Conservation (phyloP, 208 protist species). For the Strigomonas oncopelti region DNA sequence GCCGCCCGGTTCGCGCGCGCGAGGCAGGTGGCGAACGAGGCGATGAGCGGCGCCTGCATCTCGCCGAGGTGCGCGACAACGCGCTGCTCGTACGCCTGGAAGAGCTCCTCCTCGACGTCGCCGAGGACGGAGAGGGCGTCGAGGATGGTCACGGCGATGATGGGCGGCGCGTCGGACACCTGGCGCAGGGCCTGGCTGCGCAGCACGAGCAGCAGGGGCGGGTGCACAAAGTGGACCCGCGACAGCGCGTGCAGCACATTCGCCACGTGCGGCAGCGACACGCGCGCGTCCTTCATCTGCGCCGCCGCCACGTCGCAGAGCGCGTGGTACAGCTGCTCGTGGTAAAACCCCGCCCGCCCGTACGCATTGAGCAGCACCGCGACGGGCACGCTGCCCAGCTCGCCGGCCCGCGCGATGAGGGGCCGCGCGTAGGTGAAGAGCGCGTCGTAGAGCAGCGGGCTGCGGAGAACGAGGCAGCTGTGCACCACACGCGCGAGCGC, state of each 20-base stretch:
- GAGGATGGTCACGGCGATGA: constrained; percentile 78
- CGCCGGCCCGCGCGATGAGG: constrained; percentile 31
- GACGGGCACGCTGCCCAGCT: constrained; percentile 61
- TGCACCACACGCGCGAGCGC: constrained; percentile 78
- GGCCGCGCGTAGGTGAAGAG: constrained; percentile 77
- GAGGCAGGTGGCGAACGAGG: constrained; percentile 59
- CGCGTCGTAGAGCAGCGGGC: constrained; percentile 65
- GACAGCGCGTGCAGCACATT: constrained; percentile 84
- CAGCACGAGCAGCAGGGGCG: constrained; percentile 64
- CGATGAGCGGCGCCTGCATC: constrained; percentile 61
- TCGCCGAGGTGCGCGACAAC: constrained; percentile 52
- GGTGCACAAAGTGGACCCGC: constrained; percentile 65
- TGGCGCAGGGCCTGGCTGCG: constrained; percentile 68
- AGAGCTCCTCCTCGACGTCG: constrained; percentile 73
- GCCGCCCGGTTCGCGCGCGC: constrained; percentile 48
- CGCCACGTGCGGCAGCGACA: constrained; percentile 75
- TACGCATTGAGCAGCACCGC: constrained; percentile 89
- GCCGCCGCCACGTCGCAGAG: constrained; percentile 59
- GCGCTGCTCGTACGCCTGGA: constrained; percentile 61
- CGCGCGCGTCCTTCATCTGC: constrained; percentile 56
- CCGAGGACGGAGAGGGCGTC: constrained; percentile 77
- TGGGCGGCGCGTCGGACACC: constrained; percentile 31
- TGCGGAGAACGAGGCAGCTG: constrained; percentile 75
- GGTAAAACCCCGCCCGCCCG: constrained; percentile 77
- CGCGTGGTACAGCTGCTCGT: constrained; percentile 64